phyloP scores from a whole-genome alignment of 129 eudicot species.

The Centrapalus pauciflorus region DNA sequence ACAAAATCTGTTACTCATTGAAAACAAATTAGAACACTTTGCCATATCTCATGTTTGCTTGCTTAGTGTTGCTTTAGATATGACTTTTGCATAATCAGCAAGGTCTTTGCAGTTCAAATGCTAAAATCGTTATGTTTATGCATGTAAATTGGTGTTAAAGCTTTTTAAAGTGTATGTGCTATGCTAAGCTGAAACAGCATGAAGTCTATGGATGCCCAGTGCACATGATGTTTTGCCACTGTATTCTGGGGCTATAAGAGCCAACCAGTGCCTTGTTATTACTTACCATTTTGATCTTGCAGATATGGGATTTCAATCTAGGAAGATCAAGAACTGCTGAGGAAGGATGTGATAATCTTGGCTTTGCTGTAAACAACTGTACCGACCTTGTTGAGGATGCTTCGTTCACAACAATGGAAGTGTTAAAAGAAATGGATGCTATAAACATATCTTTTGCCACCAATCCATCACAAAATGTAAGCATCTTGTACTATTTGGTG shows the following conservation, averaged over 20 bases:
- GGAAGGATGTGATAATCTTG: constrained; percentile 45
- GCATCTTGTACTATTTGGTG: constrained; percentile 19
- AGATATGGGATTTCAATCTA: constrained; percentile 96
- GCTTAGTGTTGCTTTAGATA: not conserved
- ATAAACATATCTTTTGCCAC: constrained; percentile 32
- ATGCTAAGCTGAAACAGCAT: constrained; percentile 1
- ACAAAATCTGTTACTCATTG: not conserved
- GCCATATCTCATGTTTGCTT: not conserved
- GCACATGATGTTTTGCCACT: constrained; percentile 7
- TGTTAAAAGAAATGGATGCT: constrained; percentile 43
- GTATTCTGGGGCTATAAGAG: not conserved
- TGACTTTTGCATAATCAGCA: not conserved
- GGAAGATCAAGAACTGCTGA: constrained; percentile 61
- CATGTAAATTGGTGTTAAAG: not conserved
- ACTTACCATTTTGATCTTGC: constrained; percentile 22
- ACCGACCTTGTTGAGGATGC: constrained; percentile 58
- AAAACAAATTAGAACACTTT: not conserved
- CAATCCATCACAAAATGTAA: constrained; percentile 48
- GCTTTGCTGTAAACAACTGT: constrained; percentile 48
- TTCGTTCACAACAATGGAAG: constrained; percentile 49
- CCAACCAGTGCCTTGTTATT: not conserved
- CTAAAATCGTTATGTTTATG: not conserved
- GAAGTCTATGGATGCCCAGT: not conserved
- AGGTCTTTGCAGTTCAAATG: not conserved
- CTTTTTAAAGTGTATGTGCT: not conserved